Evolutionary conservation across 805 yeast species (phyloP).

Genomic region (Saccharomyces mikatae): DNA sequence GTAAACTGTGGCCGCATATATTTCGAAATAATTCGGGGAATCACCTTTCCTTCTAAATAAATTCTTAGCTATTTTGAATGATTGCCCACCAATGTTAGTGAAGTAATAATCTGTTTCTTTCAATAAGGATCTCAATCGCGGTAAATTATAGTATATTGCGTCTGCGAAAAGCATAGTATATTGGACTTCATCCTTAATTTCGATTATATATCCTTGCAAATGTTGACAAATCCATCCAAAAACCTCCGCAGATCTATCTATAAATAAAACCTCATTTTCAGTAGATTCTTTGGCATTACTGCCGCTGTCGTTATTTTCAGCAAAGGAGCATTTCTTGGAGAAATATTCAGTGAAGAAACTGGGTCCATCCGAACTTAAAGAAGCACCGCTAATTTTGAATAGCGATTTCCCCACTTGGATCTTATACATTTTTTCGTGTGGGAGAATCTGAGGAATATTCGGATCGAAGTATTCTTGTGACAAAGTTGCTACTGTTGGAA

Average conservation of each 20-base stretch:
- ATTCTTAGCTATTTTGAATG: constrained; percentile 51
- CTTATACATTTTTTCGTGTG: constrained; percentile 60
- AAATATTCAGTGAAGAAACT: constrained; percentile 79
- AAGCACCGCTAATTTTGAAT: constrained; percentile 64
- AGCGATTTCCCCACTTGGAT: constrained; percentile 60
- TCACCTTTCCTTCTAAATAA: constrained; percentile 58
- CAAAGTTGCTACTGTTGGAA: constrained; percentile 1
- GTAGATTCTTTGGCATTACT: not conserved
- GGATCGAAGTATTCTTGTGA: constrained; percentile 13
- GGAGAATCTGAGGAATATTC: constrained; percentile 34
- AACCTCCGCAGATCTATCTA: constrained; percentile 67
- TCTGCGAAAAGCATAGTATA: constrained; percentile 60
- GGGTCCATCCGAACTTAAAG: constrained; percentile 79
- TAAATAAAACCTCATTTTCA: constrained; percentile 39
- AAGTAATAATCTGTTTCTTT: constrained; percentile 46
- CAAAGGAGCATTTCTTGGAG: constrained; percentile 8
- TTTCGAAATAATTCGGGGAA: constrained; percentile 65
- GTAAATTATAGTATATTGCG: constrained; percentile 61
- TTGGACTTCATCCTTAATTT: constrained; percentile 50
- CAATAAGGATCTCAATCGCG: constrained; percentile 43
- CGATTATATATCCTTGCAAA: constrained; percentile 71
- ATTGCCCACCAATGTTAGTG: constrained; percentile 48
- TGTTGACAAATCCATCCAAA: constrained; percentile 63
- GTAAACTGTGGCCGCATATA: constrained; percentile 48
- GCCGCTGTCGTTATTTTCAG: not conserved